phyloP scores from a whole-genome alignment of 2,329 filamentous ascomycete genomes.

The Allantophomopsis lycopodina region DNA sequence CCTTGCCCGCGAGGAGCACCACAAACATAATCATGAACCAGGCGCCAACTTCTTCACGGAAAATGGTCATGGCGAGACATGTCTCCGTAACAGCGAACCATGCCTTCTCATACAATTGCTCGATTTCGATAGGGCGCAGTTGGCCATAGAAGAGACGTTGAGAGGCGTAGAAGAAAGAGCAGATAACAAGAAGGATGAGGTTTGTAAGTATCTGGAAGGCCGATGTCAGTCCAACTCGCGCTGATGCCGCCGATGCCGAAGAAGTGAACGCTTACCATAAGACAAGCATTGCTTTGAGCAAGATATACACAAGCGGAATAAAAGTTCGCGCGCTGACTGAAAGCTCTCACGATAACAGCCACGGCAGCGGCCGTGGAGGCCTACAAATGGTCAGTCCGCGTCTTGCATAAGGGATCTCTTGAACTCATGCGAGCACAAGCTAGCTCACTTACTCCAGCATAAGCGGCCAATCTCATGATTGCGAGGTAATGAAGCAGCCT shows the following conservation, averaged over 20 bases:
- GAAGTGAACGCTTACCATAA: slow-evolving; percentile 50
- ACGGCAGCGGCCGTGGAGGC: slow-evolving; percentile 73
- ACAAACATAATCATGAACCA: slow-evolving; percentile 98
- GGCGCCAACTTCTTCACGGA: slow-evolving; percentile 84
- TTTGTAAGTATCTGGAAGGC: slow-evolving; percentile 72
- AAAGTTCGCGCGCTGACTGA: slow-evolving; percentile 93
- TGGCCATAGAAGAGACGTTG: slow-evolving; percentile 85
- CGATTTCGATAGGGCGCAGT: slow-evolving; percentile 85
- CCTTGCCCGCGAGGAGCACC: slow-evolving; percentile 79
- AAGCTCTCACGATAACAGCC: slow-evolving; percentile 75
- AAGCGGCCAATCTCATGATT: slow-evolving; percentile 45
- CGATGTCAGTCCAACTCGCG: not conserved
- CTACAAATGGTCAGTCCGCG: slow-evolving; percentile 23
- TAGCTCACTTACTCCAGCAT: slow-evolving; percentile 36
- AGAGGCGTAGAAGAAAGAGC: slow-evolving; percentile 70
- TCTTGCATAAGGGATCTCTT: not conserved
- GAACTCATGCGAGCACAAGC: not conserved
- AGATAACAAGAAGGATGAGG: slow-evolving; percentile 69
- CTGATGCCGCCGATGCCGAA: not conserved
- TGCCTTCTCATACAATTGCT: slow-evolving; percentile 92
- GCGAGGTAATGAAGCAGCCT: no score
- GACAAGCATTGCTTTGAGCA: slow-evolving; percentile 87
- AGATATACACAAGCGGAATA: slow-evolving; percentile 97
- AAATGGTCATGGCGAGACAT: slow-evolving; percentile 94
- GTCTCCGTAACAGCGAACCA: slow-evolving; percentile 99